A percentile compares a stretch with the other conserved stretches of the same genome.
These are phyloP conservation scores for Leucocoprinus birnbaumii DNA, from an alignment of 768 basidiomycete genomes.

Conservation along the genomic window DNA sequence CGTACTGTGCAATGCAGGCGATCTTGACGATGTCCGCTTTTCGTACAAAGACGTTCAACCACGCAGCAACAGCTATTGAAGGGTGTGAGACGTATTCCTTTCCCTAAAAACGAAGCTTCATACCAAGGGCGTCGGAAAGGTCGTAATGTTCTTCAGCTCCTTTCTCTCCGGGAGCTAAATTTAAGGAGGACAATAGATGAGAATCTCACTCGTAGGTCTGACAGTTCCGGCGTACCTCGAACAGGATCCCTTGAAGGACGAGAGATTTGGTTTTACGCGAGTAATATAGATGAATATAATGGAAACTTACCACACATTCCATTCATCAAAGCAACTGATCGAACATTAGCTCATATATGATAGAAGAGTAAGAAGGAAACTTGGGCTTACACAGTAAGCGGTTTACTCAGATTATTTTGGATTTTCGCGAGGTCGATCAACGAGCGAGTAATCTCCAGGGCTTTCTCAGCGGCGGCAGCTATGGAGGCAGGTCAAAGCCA, in stretches of 20 bases:
- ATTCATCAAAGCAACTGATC: slow-evolving; percentile 48
- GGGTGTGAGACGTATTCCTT: no score
- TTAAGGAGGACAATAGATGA: neutral
- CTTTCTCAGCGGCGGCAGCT: slow-evolving; percentile 52
- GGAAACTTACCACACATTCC: slow-evolving; percentile 54
- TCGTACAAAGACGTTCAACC: slow-evolving; percentile 60
- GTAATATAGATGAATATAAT: neutral
- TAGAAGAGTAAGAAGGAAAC: no score
- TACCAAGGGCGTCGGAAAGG: slow-evolving; percentile 47
- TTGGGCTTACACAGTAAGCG: slow-evolving; percentile 32
- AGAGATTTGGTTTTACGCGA: neutral
- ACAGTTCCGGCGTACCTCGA: slow-evolving; percentile 25
- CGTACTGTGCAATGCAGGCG: slow-evolving; percentile 59
- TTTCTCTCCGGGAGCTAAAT: slow-evolving; percentile 39
- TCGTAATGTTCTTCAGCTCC: slow-evolving; percentile 55
- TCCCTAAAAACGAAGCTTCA: neutral
- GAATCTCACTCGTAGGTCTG: no score
- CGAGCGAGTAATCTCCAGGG: slow-evolving; percentile 45
- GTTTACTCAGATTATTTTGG: slow-evolving; percentile 31
- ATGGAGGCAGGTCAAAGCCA: no score
- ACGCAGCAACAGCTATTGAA: slow-evolving; percentile 47
- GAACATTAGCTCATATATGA: no score
- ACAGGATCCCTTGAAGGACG: slow-evolving; percentile 33
- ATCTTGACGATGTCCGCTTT: slow-evolving; percentile 59
- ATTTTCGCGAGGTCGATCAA: slow-evolving; percentile 51